Conservation (phyloP, 768 basidiomycete genomes). For the Lactarius tabidus region DNA sequence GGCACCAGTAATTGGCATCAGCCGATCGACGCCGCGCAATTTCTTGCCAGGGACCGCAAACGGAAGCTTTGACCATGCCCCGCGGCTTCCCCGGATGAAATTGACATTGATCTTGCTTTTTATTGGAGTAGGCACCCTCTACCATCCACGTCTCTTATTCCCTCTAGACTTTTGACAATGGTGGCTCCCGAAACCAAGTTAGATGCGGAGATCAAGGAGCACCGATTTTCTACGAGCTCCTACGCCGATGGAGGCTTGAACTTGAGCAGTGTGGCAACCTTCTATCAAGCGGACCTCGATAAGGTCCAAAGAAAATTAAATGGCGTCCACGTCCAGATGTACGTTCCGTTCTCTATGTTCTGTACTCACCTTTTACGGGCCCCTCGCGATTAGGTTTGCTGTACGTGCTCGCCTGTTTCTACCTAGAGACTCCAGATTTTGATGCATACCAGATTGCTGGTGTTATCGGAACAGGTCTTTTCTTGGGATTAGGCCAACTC, state of each 20-base stretch:
- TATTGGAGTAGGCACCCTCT: background rate
- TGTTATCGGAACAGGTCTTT: slow-evolving; percentile 33
- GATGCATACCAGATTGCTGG: slow-evolving; percentile 28
- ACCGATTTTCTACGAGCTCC: background rate
- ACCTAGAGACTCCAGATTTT: background rate
- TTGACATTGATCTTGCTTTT: background rate
- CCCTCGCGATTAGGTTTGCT: slow-evolving; percentile 14
- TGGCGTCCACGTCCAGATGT: slow-evolving; percentile 25
- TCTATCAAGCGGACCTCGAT: slow-evolving; percentile 20
- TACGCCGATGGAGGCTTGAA: background rate
- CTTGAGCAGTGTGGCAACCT: background rate
- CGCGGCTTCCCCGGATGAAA: background rate
- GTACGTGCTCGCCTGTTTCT: slow-evolving; percentile 8
- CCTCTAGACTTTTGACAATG: background rate
- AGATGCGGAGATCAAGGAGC: background rate
- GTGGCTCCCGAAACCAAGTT: background rate
- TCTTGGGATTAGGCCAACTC: slow-evolving; percentile 33
- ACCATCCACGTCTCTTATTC: background rate
- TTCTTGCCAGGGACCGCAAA: no score
- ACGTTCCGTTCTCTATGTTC: background rate
- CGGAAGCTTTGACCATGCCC: background rate
- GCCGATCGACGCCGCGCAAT: background rate
- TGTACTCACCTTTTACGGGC: background rate
- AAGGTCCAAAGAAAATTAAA: slow-evolving; percentile 19
- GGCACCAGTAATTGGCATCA: background rate